Evolutionary conservation across 2,329 filamentous ascomycete species (phyloP), one percentile per base, ranked within the genome.

Genomic region (Aspergillus persii): DNA sequence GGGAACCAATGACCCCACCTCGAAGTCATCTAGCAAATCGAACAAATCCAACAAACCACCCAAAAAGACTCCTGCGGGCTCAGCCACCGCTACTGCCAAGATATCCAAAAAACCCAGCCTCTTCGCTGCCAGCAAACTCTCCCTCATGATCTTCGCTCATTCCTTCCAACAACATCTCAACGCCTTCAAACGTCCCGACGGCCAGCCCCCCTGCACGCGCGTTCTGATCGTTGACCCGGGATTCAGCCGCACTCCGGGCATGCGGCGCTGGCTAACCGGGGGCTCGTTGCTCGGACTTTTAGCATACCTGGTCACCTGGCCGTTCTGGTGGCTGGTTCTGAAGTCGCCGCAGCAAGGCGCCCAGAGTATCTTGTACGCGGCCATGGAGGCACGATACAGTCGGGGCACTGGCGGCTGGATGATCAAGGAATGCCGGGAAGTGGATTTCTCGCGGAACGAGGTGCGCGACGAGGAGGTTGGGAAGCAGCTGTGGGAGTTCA

Each of bases 131-230:
- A 89, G 81, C 80, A 81, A 84, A 71, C 72, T 98, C 30, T 92
- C 95, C 0, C 81, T 97, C 50, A 96, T 94, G 82, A 86, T 90
- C 15, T 98, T 99, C 72, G 93, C 91, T 0, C 85, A 89, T 52
- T 90, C 94, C 8, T 96, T 94, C 74, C 94, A 98, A 77, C 95
- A 96, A 73, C 94, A 97, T 73, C 82, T 99, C 50, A 88, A 92
- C 65, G 80, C 88, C 2, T 96, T 96, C 76, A 85, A 90, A 69
- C 84, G 95, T 27, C 92, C 93, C 0, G 95, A 99, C 72, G 85
- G 89, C 62, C 80, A 90, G 51, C 92, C 92, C 1, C 89, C 88
- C 80, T 96, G 92, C 66, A 84, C 92, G 3, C 86, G 91, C 36
- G 92, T 97, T 50, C 81, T 96, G 53, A 84, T 96, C 59, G 91